Evolutionary conservation across 306 rosid genomes (phyloP).

Genomic region (Sicyos edulis): DNA sequence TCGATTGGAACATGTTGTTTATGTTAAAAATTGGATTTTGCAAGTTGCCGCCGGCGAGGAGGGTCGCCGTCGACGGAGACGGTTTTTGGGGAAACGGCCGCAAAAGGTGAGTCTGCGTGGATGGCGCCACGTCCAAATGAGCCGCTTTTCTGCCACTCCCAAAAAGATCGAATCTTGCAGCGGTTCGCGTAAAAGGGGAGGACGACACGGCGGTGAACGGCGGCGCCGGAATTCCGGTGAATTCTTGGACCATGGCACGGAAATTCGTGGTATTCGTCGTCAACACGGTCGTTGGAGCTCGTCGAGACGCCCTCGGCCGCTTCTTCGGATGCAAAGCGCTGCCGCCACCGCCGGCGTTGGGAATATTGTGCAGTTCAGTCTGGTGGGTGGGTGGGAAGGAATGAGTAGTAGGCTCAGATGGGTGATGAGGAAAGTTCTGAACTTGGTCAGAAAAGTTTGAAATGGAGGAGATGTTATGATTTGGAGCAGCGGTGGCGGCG

Average conservation of each 20-base stretch:
- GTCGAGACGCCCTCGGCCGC: slow-evolving; percentile 82
- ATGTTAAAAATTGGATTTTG: slow-evolving; percentile 52
- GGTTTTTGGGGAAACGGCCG: slow-evolving; percentile 72
- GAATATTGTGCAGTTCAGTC: not conserved
- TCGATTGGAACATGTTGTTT: slow-evolving; percentile 23
- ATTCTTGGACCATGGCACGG: slow-evolving; percentile 99
- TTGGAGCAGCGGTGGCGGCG: too few relatives aligned
- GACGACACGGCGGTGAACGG: slow-evolving; percentile 48
- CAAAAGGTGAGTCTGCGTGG: slow-evolving; percentile 43
- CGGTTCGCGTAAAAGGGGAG: slow-evolving; percentile 51
- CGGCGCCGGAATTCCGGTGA: slow-evolving; percentile 92
- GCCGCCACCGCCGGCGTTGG: not conserved
- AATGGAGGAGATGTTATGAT: slow-evolving; percentile 26
- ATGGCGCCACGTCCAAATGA: not conserved
- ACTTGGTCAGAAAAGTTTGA: slow-evolving; percentile 15
- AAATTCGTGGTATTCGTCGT: slow-evolving; percentile 88
- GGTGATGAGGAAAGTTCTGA: not conserved
- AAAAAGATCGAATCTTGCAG: slow-evolving; percentile 60
- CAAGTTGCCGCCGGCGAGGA: slow-evolving; percentile 22
- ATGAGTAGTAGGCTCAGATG: too few relatives aligned
- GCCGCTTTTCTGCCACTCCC: not conserved
- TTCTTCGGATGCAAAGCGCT: slow-evolving; percentile 56
- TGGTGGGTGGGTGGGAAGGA: not conserved
- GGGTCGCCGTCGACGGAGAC: slow-evolving; percentile 6
- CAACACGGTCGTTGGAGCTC: slow-evolving; percentile 90